A percentile compares a stretch with the other conserved stretches of the same genome.
phyloP scores from a whole-genome alignment of 1,139 yeast species.

The Debaryomyces udenii region DNA sequence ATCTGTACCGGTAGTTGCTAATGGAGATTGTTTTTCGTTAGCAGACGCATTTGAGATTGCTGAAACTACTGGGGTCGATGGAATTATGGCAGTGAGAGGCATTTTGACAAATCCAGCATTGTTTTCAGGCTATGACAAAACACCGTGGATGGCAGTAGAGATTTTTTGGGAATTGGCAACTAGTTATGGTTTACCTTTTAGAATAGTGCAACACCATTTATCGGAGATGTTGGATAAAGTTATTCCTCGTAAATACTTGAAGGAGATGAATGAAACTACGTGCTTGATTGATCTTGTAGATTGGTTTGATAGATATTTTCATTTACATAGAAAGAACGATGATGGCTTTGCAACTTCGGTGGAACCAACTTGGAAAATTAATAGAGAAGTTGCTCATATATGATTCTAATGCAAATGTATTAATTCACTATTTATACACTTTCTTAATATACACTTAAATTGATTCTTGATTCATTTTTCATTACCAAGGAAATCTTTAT shows the following conservation, averaged over 20 bases:
- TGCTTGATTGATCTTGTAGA: constrained; percentile 69
- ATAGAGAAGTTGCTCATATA: constrained; percentile 32
- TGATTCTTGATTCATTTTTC: not conserved
- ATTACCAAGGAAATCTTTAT: constrained; percentile 47
- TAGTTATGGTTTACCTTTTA: constrained; percentile 80
- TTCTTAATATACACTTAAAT: not conserved
- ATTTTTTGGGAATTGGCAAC: constrained; percentile 77
- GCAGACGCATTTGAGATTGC: constrained; percentile 66
- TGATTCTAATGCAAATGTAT: not conserved
- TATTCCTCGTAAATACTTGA: constrained; percentile 55
- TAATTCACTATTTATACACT: constrained; percentile 7
- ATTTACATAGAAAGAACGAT: constrained; percentile 66
- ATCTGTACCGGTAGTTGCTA: constrained; percentile 83
- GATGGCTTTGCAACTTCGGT: constrained; percentile 63
- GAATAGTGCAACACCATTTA: constrained; percentile 83
- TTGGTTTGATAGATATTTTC: constrained; percentile 77
- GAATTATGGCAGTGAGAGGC: constrained; percentile 96
- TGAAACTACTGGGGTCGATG: constrained; percentile 74
- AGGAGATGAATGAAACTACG: constrained; percentile 64
- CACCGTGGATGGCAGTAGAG: constrained; percentile 94
- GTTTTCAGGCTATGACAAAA: constrained; percentile 67
- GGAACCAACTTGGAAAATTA: constrained; percentile 56
- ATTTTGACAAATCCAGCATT: constrained; percentile 82
- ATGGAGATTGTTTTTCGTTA: constrained; percentile 84
- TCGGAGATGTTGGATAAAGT: constrained; percentile 79